These are phyloP conservation scores for Chlamydomonas eustigma DNA, from an alignment of 139 green algal genomes.

Conservation along the genomic window DNA sequence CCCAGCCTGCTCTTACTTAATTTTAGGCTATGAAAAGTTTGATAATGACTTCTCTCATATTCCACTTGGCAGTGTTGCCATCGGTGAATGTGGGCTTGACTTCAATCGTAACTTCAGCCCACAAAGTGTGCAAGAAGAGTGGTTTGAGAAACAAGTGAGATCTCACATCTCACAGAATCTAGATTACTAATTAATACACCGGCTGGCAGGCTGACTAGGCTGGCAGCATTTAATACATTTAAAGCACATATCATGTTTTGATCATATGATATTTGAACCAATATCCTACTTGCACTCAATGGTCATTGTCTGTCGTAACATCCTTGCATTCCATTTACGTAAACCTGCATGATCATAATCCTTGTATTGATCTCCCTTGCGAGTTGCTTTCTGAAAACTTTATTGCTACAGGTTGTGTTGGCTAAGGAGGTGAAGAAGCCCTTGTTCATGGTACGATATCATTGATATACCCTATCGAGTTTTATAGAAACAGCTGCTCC, in stretches of 20 bases:
- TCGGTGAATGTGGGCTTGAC: constrained; percentile 71
- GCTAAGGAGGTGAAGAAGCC: constrained; percentile 59
- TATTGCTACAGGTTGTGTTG: constrained; percentile 23
- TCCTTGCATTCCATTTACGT: background rate
- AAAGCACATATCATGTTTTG: background rate
- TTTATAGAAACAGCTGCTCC: background rate
- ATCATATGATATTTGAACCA: no score
- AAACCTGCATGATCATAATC: background rate
- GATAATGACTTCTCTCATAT: background rate
- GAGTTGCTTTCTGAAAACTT: background rate
- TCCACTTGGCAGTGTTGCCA: constrained; percentile 24
- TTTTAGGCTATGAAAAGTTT: background rate
- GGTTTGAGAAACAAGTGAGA: constrained; percentile 56
- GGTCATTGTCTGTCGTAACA: background rate
- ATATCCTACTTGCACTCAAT: background rate
- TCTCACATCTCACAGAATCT: background rate
- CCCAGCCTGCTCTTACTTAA: background rate
- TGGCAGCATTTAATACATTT: background rate
- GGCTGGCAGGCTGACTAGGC: background rate
- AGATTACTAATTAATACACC: background rate
- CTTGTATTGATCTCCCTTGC: background rate
- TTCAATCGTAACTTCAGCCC: constrained; percentile 78
- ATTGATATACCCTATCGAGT: background rate
- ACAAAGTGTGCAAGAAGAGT: constrained; percentile 58
- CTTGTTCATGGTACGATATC: constrained; percentile 59